phyloP scores from a whole-genome alignment of 2,329 filamentous ascomycete species.

The Dactylellina parvicollis region DNA sequence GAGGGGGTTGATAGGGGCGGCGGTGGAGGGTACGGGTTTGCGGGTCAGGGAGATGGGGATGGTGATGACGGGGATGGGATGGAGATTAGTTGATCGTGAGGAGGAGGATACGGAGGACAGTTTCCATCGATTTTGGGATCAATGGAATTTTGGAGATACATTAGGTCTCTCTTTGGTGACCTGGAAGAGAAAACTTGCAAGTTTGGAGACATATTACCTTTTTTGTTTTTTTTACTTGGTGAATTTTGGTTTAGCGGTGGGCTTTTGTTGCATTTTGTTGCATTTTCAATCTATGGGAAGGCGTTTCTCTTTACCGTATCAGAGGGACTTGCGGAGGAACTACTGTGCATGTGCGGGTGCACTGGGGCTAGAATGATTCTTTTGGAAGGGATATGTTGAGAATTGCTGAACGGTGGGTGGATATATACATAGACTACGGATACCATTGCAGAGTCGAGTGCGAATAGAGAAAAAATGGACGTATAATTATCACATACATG shows the following conservation, averaged over 20 bases:
- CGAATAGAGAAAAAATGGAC: too few relatives aligned
- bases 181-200: neutral
- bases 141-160: neutral
- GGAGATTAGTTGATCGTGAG: conserved; percentile 36
- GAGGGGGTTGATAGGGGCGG: conserved; percentile 69
- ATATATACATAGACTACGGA: too few relatives aligned
- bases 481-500: too few relatives aligned
- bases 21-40: conserved; percentile 50
- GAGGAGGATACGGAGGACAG: too few relatives aligned
- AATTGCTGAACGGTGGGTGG: too few relatives aligned
- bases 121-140: neutral
- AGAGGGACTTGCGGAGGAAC: neutral
- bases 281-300: neutral
- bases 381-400: neutral
- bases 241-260: conserved; percentile 30
- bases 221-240: neutral
- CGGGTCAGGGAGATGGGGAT: neutral
- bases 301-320: conserved; percentile 18
- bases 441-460: too few relatives aligned
- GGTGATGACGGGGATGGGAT: conserved; percentile 40
- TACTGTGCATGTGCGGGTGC: neutral
- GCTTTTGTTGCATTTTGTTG: conserved; percentile 40
- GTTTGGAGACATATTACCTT: neutral
- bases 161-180: neutral
- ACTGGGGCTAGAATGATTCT: neutral